A percentile compares a stretch with the other conserved stretches of the same genome.
Conservation (phyloP, 257 asterid species). For the Nicotiana otophora region DNA sequence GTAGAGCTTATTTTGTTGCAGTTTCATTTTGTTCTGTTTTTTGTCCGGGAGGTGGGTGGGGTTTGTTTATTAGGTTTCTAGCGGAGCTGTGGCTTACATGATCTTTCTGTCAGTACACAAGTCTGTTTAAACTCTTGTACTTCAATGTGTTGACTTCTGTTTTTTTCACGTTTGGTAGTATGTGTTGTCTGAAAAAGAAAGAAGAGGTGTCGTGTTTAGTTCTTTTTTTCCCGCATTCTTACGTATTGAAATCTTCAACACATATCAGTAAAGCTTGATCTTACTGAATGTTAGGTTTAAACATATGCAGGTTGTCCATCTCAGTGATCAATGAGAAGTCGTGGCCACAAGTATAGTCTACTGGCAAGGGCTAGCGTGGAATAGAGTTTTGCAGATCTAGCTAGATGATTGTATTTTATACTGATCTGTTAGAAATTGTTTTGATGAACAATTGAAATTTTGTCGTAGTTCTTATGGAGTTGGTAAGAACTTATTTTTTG, state of each 20-base stretch:
- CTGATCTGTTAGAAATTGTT: neutral
- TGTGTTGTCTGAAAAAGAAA: neutral
- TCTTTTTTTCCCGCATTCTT: neutral
- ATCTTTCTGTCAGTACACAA: neutral
- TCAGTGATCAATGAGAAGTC: neutral
- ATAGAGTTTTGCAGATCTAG: neutral
- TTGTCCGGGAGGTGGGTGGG: neutral
- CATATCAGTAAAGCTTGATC: neutral
- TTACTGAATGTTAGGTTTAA: neutral
- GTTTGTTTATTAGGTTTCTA: neutral
- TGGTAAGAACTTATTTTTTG: neutral
- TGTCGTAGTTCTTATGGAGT: neutral
- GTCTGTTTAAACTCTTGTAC: neutral
- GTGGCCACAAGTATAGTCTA: neutral
- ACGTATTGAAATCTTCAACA: neutral
- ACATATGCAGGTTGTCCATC: neutral
- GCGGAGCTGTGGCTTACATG: neutral
- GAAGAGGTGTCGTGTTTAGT: neutral
- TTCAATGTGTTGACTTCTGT: neutral
- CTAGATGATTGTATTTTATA: neutral
- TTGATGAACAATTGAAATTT: neutral
- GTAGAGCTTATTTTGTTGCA: neutral
- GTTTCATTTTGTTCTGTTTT: neutral
- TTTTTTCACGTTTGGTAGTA: neutral
- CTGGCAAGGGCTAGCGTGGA: neutral